Evolutionary conservation across 768 basidiomycete species (phyloP), one percentile per base, ranked within the genome.

Genomic region (Russula abietina): DNA sequence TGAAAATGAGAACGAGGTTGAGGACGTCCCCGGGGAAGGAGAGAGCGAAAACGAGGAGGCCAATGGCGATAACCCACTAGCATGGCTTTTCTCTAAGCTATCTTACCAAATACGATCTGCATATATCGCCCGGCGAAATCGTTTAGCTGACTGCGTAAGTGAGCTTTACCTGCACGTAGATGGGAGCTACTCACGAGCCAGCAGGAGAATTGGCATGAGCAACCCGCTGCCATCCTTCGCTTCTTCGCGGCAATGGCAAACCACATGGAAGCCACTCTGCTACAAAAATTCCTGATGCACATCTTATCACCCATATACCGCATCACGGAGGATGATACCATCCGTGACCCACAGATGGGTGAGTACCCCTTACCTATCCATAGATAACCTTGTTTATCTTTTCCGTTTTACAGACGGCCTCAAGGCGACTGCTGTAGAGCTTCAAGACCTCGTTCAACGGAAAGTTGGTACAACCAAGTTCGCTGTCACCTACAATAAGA

Each of bases 161-260:
- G 14, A 24, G 57, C 36, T 59, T 30, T 33, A 6, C 16, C 22
- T 22, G 53, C 57, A 26, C 14, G 19, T 45, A 9, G 22, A 57
- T 49, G 26, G 19, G 19, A 14, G n/a, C 19, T 17, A 41, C 61
- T n/a, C 41, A 54, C 65, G 4, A 39, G 54, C 38, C 17, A 54
- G 17, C 70, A 97, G 92, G 75, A 78, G 0, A 88, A 87, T 70
- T 98, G 96, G 93, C 78, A 84, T 4, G 82, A 88, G 32, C 89
- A 93, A 61, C 89, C 93, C 0, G 73, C 88, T 1, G 83, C 92
- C 0, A 83, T 88, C 46, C 73, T 99, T 50, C 87, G 91, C 17
- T 97, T 93, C 88, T 97, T 98, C 69, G 97, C 94, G 0, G 95
- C 93, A 0, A 93, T 97, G 85, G 75, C 84, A 2, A 84, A 88